Percentiles rank a stretch among this genome's conserved stretches.
Conservation (phyloP, 1,139 yeast genomes). For the Geotrichum australiense region DNA sequence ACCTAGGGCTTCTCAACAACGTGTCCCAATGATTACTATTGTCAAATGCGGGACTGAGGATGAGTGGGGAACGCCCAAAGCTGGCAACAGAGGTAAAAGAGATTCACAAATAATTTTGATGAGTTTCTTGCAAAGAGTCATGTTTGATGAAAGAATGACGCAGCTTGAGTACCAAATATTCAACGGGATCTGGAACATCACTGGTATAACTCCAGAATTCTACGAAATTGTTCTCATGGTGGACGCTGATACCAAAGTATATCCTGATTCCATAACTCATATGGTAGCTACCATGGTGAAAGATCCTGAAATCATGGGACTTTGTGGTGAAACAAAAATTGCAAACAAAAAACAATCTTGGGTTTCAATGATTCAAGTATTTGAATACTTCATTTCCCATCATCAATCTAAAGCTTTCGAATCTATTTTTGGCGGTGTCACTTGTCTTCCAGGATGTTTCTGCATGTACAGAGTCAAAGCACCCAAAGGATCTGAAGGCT, state of each 20-base stretch:
- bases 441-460: constrained; percentile 36
- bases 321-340: constrained; percentile 34
- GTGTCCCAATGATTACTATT: constrained; percentile 38
- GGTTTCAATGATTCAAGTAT: constrained; percentile 35
- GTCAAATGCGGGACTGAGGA: constrained; percentile 31
- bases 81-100: constrained; percentile 35
- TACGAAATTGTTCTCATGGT: constrained; percentile 33
- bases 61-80: constrained; percentile 37
- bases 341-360: constrained; percentile 31
- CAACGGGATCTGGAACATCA: constrained; percentile 30
- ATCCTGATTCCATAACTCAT: constrained; percentile 30
- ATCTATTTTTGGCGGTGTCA: constrained; percentile 34
- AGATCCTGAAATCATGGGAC: constrained; percentile 32
- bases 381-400: constrained; percentile 35
- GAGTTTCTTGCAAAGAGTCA: constrained; percentile 36
- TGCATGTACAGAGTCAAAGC: constrained; percentile 40
- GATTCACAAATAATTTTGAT: constrained; percentile 34
- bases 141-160: constrained; percentile 32
- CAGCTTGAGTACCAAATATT: constrained; percentile 32
- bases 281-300: constrained; percentile 30
- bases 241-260: constrained; percentile 35
- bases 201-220: constrained; percentile 30
- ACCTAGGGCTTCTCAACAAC: constrained; percentile 64
- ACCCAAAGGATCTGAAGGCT: constrained; percentile 42
- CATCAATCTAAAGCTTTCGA: constrained; percentile 34